phyloP scores from a whole-genome alignment of 805 yeast species.

The Candida pini region DNA sequence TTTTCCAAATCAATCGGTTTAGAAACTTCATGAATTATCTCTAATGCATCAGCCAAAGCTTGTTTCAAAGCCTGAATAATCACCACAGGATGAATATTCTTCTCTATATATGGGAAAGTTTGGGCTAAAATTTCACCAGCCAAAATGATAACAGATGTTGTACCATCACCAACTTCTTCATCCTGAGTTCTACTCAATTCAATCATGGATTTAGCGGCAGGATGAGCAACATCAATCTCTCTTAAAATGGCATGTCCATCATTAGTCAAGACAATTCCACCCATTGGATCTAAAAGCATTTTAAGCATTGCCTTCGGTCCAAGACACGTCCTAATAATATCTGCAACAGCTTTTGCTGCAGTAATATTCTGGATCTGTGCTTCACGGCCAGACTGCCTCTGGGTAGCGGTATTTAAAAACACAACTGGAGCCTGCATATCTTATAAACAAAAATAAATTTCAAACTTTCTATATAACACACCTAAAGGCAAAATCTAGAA shows the following conservation, averaged over 20 bases:
- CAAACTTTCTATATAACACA: too few species aligned
- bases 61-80: slow-evolving; percentile 90
- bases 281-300: slow-evolving; percentile 95
- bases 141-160: slow-evolving; percentile 92
- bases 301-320: slow-evolving; percentile 99
- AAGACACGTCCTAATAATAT: slow-evolving; percentile 92
- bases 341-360: slow-evolving; percentile 99
- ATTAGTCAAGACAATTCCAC: slow-evolving; percentile 93
- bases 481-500: too few species aligned
- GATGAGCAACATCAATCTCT: slow-evolving; percentile 96
- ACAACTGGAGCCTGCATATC: slow-evolving; percentile 83
- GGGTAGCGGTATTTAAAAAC: slow-evolving; percentile 80
- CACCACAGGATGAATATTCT: slow-evolving; percentile 94
- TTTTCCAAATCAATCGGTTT: slow-evolving; percentile 77
- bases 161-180: slow-evolving; percentile 90
- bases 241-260: slow-evolving; percentile 98
- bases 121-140: slow-evolving; percentile 98
- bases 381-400: slow-evolving; percentile 92
- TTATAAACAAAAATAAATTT: too few species aligned
- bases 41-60: slow-evolving; percentile 86
- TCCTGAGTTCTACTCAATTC: slow-evolving; percentile 96
- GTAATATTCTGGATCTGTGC: slow-evolving; percentile 97
- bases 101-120: slow-evolving; percentile 89
- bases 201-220: slow-evolving; percentile 98
- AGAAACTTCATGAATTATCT: slow-evolving; percentile 77